Percentiles rank a stretch among this genome's conserved stretches.
These are phyloP conservation scores for Cutaneotrichosporon sp. DNA, from an alignment of 1,284 basidiomycete genomes.

Conservation along the genomic window DNA sequence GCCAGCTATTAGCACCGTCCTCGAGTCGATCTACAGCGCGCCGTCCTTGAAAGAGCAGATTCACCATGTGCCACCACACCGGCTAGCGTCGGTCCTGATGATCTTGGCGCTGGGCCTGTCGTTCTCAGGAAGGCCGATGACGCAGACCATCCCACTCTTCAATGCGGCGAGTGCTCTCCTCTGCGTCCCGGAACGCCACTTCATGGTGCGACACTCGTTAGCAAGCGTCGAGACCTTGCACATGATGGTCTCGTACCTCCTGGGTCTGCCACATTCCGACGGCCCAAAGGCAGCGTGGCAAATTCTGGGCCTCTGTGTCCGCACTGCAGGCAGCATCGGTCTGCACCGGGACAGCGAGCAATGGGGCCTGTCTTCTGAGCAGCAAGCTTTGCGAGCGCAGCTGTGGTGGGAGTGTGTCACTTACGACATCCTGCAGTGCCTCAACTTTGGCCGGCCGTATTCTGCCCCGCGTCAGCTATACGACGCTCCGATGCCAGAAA, in stretches of 20 bases:
- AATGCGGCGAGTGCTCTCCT: constrained; percentile 26
- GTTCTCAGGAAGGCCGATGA: constrained; percentile 20
- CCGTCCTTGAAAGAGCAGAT: constrained; percentile 21
- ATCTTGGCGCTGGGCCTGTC: constrained; percentile 21
- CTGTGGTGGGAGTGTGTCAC: constrained; percentile 31
- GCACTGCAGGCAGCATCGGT: constrained; percentile 24
- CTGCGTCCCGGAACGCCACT: constrained; percentile 25
- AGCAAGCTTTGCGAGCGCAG: constrained; percentile 21
- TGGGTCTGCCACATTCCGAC: constrained; percentile 25
- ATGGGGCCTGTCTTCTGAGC: constrained; percentile 27
- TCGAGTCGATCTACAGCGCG: constrained; percentile 22
- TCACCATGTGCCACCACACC: constrained; percentile 25
- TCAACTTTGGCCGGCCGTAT: constrained; percentile 37
- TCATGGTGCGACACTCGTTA: constrained; percentile 27
- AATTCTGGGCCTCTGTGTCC: constrained; percentile 26
- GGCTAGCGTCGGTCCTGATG: constrained; percentile 26
- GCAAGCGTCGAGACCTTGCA: constrained; percentile 30
- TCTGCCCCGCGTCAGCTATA: constrained; percentile 27
- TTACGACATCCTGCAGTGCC: constrained; percentile 31
- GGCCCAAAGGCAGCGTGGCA: constrained; percentile 27
- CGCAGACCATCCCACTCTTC: constrained; percentile 17
- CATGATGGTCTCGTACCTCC: constrained; percentile 30
- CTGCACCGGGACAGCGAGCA: constrained; percentile 30
- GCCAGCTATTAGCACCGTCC: constrained; percentile 12
- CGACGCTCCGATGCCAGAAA: constrained; percentile 21